Percentiles rank a stretch among this genome's conserved stretches.
Evolutionary conservation across 345 rosid species (phyloP).

Genomic region (Boechera divaricarpa): DNA sequence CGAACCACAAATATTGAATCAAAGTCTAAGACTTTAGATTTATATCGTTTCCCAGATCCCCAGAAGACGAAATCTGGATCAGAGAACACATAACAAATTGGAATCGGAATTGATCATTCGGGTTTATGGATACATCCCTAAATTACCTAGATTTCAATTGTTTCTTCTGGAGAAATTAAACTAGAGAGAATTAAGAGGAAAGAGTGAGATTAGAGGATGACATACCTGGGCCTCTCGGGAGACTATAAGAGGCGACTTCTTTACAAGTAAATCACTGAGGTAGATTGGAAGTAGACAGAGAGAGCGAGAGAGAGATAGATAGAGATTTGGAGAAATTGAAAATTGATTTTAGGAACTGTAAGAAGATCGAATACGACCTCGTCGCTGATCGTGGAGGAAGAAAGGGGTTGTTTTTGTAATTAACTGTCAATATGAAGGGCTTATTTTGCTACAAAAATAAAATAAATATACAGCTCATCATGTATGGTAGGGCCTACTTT

Average conservation of each 20-base stretch:
- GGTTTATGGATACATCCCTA: not conserved
- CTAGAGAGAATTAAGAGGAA: conserved; percentile 21
- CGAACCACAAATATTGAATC: not conserved
- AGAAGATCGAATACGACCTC: conserved; percentile 41
- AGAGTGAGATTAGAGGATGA: conserved; percentile 24
- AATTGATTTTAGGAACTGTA: not conserved
- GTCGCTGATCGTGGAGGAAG: conserved; percentile 42
- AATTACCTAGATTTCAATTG: conserved; percentile 34
- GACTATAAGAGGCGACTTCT: conserved; percentile 17
- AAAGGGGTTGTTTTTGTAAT: conserved; percentile 19
- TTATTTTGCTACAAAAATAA: not conserved
- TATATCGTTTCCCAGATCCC: conserved; percentile 22
- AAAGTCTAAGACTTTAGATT: not conserved
- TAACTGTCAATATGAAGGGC: conserved; percentile 14
- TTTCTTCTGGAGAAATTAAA: not conserved
- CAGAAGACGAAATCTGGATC: conserved; percentile 29
- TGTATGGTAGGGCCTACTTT: conserved; percentile 14
- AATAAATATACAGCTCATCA: conserved; percentile 38
- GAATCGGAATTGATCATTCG: conserved; percentile 5
- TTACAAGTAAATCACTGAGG: conserved; percentile 32
- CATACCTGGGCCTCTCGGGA: conserved; percentile 38
- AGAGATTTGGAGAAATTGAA: conserved; percentile 12
- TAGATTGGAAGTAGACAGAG: not conserved
- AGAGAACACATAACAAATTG: not conserved
- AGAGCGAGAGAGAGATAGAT: not conserved